Evolutionary conservation across 306 rosid genomes (phyloP).

Genomic region (Mimosa bimucronata): DNA sequence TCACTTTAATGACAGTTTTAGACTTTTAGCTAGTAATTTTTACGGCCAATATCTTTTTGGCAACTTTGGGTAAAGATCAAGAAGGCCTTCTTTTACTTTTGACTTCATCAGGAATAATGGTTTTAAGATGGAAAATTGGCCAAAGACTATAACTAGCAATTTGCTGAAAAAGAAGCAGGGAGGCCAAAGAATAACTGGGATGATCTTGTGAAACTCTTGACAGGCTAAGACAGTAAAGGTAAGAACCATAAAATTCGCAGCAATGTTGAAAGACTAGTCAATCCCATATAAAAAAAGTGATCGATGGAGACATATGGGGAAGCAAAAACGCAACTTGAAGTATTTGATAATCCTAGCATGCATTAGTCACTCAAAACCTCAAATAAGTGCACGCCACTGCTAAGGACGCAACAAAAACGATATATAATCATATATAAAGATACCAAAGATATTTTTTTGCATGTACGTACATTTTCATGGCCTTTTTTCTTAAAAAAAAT

Average conservation of each 20-base stretch:
- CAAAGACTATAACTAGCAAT: constrained; percentile 9
- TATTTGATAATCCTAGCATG: neutral
- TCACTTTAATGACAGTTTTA: constrained; percentile 1
- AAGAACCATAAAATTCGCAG: constrained; percentile 6
- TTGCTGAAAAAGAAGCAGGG: neutral
- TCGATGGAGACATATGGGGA: neutral
- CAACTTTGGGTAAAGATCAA: neutral
- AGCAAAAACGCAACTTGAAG: neutral
- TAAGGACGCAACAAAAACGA: neutral
- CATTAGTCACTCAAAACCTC: neutral
- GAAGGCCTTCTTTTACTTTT: neutral
- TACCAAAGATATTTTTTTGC: neutral
- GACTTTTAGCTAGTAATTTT: neutral
- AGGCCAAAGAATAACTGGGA: neutral
- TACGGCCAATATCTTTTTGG: neutral
- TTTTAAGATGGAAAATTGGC: neutral
- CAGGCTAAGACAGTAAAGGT: constrained; percentile 1
- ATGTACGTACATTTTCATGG: neutral
- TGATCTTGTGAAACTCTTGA: neutral
- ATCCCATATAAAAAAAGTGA: no score
- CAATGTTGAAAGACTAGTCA: constrained; percentile 2
- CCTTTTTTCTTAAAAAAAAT: no score
- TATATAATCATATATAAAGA: neutral
- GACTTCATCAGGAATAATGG: neutral
- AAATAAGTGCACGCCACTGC: neutral